These are phyloP conservation scores for Cyberlindnera petersonii DNA, from an alignment of 805 yeast species.

Conservation along the genomic window DNA sequence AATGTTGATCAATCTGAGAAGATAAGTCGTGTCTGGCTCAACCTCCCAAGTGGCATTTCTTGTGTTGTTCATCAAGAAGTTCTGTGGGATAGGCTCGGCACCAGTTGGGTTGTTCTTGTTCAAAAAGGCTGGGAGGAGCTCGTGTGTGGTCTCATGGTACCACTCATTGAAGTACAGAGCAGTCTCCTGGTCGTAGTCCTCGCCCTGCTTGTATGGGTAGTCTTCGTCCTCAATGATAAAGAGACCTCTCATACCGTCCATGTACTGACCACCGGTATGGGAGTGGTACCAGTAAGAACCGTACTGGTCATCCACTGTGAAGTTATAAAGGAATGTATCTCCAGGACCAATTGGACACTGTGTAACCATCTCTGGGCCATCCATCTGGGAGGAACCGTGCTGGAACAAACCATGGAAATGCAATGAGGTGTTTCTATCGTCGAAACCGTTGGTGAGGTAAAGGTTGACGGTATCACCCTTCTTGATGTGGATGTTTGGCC, in stretches of 20 bases:
- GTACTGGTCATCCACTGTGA: slow-evolving; percentile 73
- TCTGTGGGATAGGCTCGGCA: slow-evolving; percentile 94
- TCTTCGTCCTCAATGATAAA: slow-evolving; percentile 61
- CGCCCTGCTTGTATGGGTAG: slow-evolving; percentile 47
- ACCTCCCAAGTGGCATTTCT: slow-evolving; percentile 73
- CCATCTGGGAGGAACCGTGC: slow-evolving; percentile 72
- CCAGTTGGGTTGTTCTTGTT: slow-evolving; percentile 88
- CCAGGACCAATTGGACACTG: slow-evolving; percentile 93
- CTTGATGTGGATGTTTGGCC: slow-evolving; percentile 76
- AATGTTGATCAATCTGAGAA: slow-evolving; percentile 72
- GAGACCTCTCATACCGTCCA: slow-evolving; percentile 86
- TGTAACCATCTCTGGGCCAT: slow-evolving; percentile 84
- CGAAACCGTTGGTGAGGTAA: slow-evolving; percentile 71
- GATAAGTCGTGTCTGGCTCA: slow-evolving; percentile 80
- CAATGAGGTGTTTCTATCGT: slow-evolving; percentile 57
- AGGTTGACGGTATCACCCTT: slow-evolving; percentile 77
- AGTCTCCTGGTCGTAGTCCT: slow-evolving; percentile 75
- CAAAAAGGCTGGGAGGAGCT: slow-evolving; percentile 53
- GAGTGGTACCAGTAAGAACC: slow-evolving; percentile 99
- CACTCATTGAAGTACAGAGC: slow-evolving; percentile 73
- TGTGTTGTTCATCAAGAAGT: slow-evolving; percentile 76
- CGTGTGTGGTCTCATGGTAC: slow-evolving; percentile 65
- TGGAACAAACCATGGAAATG: slow-evolving; percentile 94
- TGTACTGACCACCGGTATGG: slow-evolving; percentile 84
- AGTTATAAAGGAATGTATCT: slow-evolving; percentile 73